phyloP scores from a whole-genome alignment of 768 basidiomycete species.

The Leccinum subtestaceum region DNA sequence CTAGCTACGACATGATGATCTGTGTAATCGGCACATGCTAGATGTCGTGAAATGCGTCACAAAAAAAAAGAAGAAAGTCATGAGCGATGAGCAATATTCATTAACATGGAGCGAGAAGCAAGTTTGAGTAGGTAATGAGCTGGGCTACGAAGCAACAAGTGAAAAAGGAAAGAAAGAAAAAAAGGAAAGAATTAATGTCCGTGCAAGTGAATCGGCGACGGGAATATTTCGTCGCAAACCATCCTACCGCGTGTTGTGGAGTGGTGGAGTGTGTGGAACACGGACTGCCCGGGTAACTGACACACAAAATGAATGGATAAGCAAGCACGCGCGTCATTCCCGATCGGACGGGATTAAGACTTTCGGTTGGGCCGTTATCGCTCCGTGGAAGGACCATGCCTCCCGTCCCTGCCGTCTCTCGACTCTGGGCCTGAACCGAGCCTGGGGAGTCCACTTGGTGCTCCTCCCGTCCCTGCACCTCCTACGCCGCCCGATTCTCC shows the following conservation, averaged over 20 bases:
- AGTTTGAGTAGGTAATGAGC: slow-evolving; percentile 6
- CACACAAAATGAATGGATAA: slow-evolving; percentile 3
- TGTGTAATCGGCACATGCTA: slow-evolving; percentile 19
- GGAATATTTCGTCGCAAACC: not conserved
- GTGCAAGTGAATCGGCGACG: slow-evolving; percentile 11
- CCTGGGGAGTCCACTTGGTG: slow-evolving; percentile 11
- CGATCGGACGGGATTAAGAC: not conserved
- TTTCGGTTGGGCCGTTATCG: slow-evolving; percentile 18
- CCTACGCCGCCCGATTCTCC: slow-evolving; percentile 32
- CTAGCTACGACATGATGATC: slow-evolving; percentile 7
- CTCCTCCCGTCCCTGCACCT: not conserved
- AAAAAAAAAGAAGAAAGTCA: slow-evolving; percentile 1
- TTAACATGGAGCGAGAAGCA: slow-evolving; percentile 5
- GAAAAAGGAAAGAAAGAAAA: not conserved
- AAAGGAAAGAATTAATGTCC: slow-evolving; percentile 23
- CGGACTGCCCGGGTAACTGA: slow-evolving; percentile 11
- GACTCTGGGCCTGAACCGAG: slow-evolving; percentile 34
- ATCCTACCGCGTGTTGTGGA: slow-evolving; percentile 12
- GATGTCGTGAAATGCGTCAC: slow-evolving; percentile 22
- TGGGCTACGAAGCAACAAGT: not conserved
- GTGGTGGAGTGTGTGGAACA: slow-evolving; percentile 3
- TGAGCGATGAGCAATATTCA: slow-evolving; percentile 4
- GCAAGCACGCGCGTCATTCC: not conserved
- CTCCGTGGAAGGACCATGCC: slow-evolving; percentile 29
- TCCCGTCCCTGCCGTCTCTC: slow-evolving; percentile 31